Conservation (phyloP, 371 early-diverging fungal species). For the Fennellomyces sp. region DNA sequence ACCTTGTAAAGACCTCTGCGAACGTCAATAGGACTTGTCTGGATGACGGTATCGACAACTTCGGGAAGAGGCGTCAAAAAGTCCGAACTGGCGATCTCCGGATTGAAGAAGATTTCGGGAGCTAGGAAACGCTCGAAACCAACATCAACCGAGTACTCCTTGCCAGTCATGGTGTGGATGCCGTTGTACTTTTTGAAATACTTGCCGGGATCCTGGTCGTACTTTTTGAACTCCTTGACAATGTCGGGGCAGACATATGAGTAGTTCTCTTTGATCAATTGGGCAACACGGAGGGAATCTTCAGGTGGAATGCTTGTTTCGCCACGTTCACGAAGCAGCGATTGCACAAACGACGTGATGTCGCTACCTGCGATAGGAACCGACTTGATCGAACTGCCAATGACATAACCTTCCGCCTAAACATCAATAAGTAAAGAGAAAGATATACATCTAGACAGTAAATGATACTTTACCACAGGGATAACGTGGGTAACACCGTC, state of each 20-base stretch:
- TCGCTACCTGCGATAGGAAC: constrained; percentile 98
- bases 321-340: constrained; percentile 92
- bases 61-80: constrained; percentile 95
- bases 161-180: constrained; percentile 81
- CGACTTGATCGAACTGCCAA: constrained; percentile 96
- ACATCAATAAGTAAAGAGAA: background rate
- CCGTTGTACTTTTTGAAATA: constrained; percentile 87
- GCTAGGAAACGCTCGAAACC: constrained; percentile 98
- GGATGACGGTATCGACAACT: constrained; percentile 94
- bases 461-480: constrained; percentile 77
- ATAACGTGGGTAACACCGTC: constrained; percentile 96
- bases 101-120: constrained; percentile 98
- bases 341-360: constrained; percentile 96
- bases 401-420: constrained; percentile 97
- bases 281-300: constrained; percentile 92
- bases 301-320: constrained; percentile 95
- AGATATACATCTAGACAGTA: background rate
- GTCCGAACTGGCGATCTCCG: constrained; percentile 96
- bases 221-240: constrained; percentile 94
- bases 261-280: constrained; percentile 94
- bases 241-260: constrained; percentile 97
- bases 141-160: constrained; percentile 92
- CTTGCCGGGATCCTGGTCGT: constrained; percentile 87
- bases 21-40: constrained; percentile 95
- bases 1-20: constrained; percentile 95